These are phyloP conservation scores for Eutrema japonicum DNA, from an alignment of 345 rosid genomes.

Conservation along the genomic window DNA sequence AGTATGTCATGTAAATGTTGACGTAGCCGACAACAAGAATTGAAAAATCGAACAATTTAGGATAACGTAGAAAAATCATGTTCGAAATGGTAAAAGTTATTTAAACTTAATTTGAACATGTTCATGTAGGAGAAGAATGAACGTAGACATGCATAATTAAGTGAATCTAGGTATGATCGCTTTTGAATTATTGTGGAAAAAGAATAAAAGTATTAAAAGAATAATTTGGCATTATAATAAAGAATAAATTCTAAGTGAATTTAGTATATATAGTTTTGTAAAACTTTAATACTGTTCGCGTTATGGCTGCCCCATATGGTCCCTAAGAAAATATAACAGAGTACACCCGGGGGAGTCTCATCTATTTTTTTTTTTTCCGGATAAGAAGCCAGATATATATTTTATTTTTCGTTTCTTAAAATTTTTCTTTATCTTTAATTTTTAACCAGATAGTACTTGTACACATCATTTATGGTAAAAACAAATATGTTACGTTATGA, in stretches of 20 bases:
- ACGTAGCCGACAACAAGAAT: constrained; percentile 36
- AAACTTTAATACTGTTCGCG: constrained; percentile 50
- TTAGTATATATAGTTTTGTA: constrained; percentile 27
- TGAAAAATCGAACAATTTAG: constrained; percentile 13
- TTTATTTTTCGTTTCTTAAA: background rate
- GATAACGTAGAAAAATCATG: constrained; percentile 20
- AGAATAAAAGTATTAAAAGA: constrained; percentile 51
- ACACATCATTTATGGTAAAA: background rate
- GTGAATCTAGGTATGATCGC: constrained; percentile 56
- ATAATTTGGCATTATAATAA: constrained; percentile 57
- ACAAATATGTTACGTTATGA: background rate
- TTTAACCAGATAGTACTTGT: background rate
- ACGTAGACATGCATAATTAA: constrained; percentile 42
- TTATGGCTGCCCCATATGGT: constrained; percentile 46
- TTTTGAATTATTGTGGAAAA: constrained; percentile 74
- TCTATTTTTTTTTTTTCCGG: constrained; percentile 18
- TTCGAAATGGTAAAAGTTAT: constrained; percentile 26
- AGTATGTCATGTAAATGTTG: constrained; percentile 19
- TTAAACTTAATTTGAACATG: constrained; percentile 24
- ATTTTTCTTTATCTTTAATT: background rate
- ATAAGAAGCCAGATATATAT: background rate
- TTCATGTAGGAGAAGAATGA: constrained; percentile 32
- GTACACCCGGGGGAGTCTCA: constrained; percentile 52
- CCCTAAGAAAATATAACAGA: constrained; percentile 47
- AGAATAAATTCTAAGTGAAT: constrained; percentile 65